Evolutionary conservation across 768 basidiomycete genomes (phyloP).

Genomic region (Russula abietina): DNA sequence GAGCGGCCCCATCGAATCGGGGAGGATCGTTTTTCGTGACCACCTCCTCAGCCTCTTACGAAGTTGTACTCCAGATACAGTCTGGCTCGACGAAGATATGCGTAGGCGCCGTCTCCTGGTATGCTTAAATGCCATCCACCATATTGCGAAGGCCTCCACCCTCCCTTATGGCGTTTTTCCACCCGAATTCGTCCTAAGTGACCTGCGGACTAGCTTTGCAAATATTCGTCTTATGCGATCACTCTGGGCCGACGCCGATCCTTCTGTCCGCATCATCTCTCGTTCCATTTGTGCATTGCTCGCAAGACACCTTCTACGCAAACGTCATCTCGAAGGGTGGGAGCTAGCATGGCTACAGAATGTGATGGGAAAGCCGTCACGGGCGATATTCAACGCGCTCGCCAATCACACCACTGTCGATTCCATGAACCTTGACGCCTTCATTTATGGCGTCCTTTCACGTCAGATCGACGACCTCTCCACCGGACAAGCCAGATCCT

Average conservation of each 20-base stretch:
- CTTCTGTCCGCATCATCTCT: constrained; percentile 10
- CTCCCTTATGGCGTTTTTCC: neutral
- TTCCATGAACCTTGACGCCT: constrained; percentile 10
- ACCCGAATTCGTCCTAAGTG: constrained; percentile 4
- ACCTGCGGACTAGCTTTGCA: constrained; percentile 15
- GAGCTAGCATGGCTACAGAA: constrained; percentile 14
- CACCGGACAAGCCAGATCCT: neutral
- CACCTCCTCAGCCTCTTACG: constrained; percentile 11
- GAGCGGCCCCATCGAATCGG: neutral
- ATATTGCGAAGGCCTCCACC: neutral
- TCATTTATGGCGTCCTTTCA: constrained; percentile 8
- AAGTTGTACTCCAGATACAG: constrained; percentile 6
- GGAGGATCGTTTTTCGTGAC: constrained; percentile 2
- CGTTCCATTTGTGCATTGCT: constrained; percentile 15
- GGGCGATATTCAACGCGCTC: constrained; percentile 6
- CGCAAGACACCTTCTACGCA: constrained; percentile 7
- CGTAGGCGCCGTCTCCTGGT: constrained; percentile 7
- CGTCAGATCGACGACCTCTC: neutral
- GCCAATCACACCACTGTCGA: neutral
- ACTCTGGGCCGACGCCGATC: constrained; percentile 8
- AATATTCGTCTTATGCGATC: neutral
- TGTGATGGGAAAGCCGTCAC: neutral
- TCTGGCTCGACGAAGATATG: neutral
- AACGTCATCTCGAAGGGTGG: neutral
- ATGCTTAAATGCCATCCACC: constrained; percentile 11